Base-by-base conservation (phyloP, 169 alveolate species). In the Plasmodium ovale region DNA sequence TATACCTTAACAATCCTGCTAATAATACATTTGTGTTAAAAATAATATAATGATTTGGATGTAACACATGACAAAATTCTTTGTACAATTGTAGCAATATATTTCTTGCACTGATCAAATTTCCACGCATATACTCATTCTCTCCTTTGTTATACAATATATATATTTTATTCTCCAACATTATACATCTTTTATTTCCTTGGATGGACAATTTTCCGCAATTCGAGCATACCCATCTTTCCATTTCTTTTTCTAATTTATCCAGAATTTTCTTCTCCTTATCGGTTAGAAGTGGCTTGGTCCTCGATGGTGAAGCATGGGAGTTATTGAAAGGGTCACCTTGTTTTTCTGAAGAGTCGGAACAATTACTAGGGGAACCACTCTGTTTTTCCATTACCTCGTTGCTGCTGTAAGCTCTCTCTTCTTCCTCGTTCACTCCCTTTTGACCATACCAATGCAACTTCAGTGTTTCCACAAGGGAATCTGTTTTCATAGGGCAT, bases 31-130 rank as follows among this genome's bases (percentile, higher is more conserved):
- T 69, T 1, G 96, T 92, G 74, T 95, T 96, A 87, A 94, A 96
- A 53, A 96, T 47, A 16, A 94, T 65, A 37, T 94, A 93, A 87
- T 96, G 98, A 49, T 94, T 93, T n/a, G 95, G 94, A 87, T 96
- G 98, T n/a, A 95, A 87, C 5, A 92, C 49, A 35, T 95, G 91
- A 51, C 95, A 88, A 94, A 91, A 96, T 37, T 87, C 91, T 12
- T 72, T 69, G 47, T 94, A 87, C 44, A 96, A 82, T 31, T 88
- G 88, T 31, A 89, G 87, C 42, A 94, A 92, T 42, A 87, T 27
- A 53, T 88, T 87, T 71, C 92, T 93, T 14, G 97, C 96, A 3
- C 39, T 73, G 47, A 94, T 82, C 54, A 54, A 53, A 29, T 95
- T 87, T 16, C 98, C 98, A 42, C 51, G 56, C 25, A 65, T 84